These are phyloP conservation scores for Solanum chmielewskii DNA, from an alignment of 257 asterid genomes.

Conservation along the genomic window DNA sequence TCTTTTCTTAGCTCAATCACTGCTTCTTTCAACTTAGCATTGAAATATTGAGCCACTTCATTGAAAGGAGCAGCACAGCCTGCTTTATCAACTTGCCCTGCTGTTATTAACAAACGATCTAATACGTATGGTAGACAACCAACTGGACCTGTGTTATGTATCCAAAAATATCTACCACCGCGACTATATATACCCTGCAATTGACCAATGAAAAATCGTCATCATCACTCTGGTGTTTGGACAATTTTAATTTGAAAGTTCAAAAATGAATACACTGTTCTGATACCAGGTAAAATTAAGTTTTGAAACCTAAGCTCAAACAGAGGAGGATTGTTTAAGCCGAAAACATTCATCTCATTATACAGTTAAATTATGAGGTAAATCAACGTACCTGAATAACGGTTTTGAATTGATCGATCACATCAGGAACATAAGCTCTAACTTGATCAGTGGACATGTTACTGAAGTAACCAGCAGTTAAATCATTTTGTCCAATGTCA, in stretches of 20 bases:
- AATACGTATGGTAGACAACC: constrained; percentile 74
- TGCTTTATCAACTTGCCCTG: constrained; percentile 38
- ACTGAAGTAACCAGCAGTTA: constrained; percentile 62
- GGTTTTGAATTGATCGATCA: constrained; percentile 51
- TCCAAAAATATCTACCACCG: constrained; percentile 89
- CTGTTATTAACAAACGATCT: constrained; percentile 32
- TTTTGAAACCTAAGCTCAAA: too few species aligned
- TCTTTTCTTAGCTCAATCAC: constrained; percentile 38
- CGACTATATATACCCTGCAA: constrained; percentile 30
- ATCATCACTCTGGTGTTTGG: too few species aligned
- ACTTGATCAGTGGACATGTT: constrained; percentile 74
- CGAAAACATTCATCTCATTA: too few species aligned
- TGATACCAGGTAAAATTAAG: neutral
- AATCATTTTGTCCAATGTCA: constrained; percentile 86
- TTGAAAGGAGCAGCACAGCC: constrained; percentile 72
- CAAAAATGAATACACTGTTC: too few species aligned
- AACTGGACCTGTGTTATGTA: constrained; percentile 85
- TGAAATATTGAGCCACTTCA: constrained; percentile 53
- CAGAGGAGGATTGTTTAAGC: too few species aligned
- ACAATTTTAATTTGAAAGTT: too few species aligned
- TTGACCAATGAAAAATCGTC: neutral
- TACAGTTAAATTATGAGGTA: too few species aligned
- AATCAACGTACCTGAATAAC: constrained; percentile 32
- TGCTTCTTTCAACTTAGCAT: constrained; percentile 37
- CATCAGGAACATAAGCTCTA: constrained; percentile 57